phyloP scores from a whole-genome alignment of 306 rosid genomes.

The Arachis stenosperma region DNA sequence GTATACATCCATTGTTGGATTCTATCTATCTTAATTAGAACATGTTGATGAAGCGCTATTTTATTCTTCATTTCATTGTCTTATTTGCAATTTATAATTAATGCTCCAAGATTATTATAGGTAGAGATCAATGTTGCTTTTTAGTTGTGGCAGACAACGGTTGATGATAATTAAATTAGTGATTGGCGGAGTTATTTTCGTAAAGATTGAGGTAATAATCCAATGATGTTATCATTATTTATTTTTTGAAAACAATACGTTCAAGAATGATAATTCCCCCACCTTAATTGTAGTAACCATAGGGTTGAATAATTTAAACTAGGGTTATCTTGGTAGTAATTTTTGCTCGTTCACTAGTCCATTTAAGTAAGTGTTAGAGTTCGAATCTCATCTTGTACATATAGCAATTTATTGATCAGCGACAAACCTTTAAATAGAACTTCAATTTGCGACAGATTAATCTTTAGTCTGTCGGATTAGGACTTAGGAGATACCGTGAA shows the following conservation, averaged over 20 bases:
- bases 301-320: neutral
- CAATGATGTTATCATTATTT: neutral
- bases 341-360: too few relatives aligned
- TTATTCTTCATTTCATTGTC: neutral
- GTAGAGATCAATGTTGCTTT: neutral
- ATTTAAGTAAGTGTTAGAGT: too few relatives aligned
- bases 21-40: neutral
- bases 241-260: neutral
- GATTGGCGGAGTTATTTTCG: conserved; percentile 18
- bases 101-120: neutral
- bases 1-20: conserved; percentile 6
- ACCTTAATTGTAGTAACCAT: neutral
- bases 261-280: neutral
- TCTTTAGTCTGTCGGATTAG: too few relatives aligned
- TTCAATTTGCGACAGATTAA: too few relatives aligned
- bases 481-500: too few relatives aligned
- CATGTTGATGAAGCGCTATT: neutral
- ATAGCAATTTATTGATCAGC: too few relatives aligned
- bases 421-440: too few relatives aligned
- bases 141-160: conserved; percentile 20
- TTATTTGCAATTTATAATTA: neutral
- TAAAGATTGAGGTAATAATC: neutral
- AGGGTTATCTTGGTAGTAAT: too few relatives aligned
- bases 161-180: conserved; percentile 24
- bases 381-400: too few relatives aligned